Percentiles rank a stretch among this genome's conserved stretches.
Conservation (phyloP, 306 rosid genomes). For the Pueraria montana region DNA sequence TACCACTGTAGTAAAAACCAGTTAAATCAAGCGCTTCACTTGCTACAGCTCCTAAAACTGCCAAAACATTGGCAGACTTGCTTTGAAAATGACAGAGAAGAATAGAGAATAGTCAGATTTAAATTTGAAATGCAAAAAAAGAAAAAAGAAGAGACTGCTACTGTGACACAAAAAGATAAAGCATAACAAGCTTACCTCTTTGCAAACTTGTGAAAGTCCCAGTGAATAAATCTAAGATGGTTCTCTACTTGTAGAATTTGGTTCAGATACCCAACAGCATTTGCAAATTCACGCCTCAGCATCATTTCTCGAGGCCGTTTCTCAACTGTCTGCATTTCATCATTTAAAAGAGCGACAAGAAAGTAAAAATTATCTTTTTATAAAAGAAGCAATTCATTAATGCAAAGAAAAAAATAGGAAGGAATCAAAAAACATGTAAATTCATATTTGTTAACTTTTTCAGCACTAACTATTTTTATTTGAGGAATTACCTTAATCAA, state of each 20-base stretch:
- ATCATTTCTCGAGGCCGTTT: conserved; percentile 99
- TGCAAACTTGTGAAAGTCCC: conserved; percentile 99
- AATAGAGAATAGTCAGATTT: conserved; percentile 52
- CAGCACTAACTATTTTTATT: conserved; percentile 1
- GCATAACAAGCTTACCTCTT: conserved; percentile 65
- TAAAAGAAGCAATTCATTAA: conserved; percentile 23
- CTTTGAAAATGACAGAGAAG: conserved; percentile 62
- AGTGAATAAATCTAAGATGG: conserved; percentile 90
- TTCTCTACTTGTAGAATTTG: conserved; percentile 77
- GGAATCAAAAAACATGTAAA: conserved; percentile 2
- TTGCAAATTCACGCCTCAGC: conserved; percentile 95
- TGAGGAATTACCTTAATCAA: conserved; percentile 78
- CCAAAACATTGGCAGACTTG: conserved; percentile 97
- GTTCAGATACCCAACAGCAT: conserved; percentile 93
- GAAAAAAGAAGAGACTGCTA: neutral
- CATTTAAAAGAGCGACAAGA: conserved; percentile 48
- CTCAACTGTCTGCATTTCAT: conserved; percentile 80
- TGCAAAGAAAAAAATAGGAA: neutral
- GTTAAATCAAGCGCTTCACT: conserved; percentile 93
- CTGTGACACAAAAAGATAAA: conserved; percentile 5
- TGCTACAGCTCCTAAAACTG: conserved; percentile 93
- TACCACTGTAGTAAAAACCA: conserved; percentile 91
- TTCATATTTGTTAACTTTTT: conserved; percentile 28
- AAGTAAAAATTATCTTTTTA: neutral
- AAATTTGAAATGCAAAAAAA: conserved; percentile 16